Base-by-base conservation (phyloP, 352 stramenopile genomes). In the Globisporangium megalacanthum region DNA sequence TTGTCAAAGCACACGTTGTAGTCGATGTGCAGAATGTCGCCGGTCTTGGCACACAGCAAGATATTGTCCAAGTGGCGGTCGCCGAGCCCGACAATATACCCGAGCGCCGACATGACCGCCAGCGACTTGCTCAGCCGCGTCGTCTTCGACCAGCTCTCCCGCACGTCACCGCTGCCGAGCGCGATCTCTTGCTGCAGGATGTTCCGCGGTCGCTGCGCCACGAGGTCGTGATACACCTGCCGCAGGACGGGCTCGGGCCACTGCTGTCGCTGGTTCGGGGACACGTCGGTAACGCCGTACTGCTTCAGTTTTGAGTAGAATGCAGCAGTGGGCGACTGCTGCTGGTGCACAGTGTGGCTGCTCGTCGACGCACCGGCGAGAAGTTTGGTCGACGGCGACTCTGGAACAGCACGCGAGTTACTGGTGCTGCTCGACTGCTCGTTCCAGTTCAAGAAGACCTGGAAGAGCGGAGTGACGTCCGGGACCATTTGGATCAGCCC, bases 1-100 rank as follows among this genome's bases (percentile, higher is more conserved):
- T 89, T 92, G 58, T 97, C 91, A 52, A 97, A 97, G 54, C 85
- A 96, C 7, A 97, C 77, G 47, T 95, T 96, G 70, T 96, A 95
- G 61, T 97, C 91, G 42, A 97, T 97, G 58, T 97, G 90, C 9
- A 97, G 75, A 11, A 97, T 62, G 35, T 96, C 81, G 2, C 88
- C 89, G 25, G 65, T 89, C 10, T 84, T 71, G 1, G 72, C 54
- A 44, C 90, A 92, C 15, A 97, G 50, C 46, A 97, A 58, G 41
- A 97, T 94, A 68, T 97, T 97, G 67, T 96, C 86, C 29, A 97
- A 67, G 62, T 97, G 91, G 2, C 91, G 83, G 55, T 97, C 91
- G 10, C 91, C 91, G 6, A 97, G 70, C 14, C 91, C 91, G 53
- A 97, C 70, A 35, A 96, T 67, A 48, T 96, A 95, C 3, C 89